phyloP scores from a whole-genome alignment of 139 green algal genomes.

The Ostreobium quekettii region DNA sequence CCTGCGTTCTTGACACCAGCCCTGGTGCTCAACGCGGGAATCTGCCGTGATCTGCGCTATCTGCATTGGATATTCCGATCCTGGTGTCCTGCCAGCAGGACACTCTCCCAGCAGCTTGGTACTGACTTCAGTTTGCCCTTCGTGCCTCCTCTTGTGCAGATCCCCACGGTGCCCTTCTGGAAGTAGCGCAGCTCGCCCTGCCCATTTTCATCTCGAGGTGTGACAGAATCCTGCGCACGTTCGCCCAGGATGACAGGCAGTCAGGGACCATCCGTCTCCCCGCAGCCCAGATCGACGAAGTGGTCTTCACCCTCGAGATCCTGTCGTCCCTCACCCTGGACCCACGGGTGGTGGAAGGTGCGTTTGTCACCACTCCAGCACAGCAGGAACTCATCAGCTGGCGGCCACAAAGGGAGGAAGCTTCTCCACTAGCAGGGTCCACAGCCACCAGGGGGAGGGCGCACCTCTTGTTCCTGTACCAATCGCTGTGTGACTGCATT shows the following conservation, averaged over 20 bases:
- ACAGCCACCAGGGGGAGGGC: neutral
- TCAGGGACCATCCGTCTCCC: neutral
- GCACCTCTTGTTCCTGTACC: constrained; percentile 52
- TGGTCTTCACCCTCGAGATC: constrained; percentile 32
- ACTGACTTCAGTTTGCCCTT: neutral
- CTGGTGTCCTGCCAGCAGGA: too few relatives aligned
- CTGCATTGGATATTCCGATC: too few relatives aligned
- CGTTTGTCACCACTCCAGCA: neutral
- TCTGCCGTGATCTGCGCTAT: too few relatives aligned
- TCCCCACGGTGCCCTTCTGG: constrained; percentile 1
- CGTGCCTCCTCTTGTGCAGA: constrained; percentile 10
- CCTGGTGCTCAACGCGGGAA: too few relatives aligned
- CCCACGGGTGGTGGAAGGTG: constrained; percentile 32
- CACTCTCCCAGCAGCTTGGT: neutral
- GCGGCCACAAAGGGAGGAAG: neutral
- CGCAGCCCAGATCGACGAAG: neutral
- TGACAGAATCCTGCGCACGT: constrained; percentile 39
- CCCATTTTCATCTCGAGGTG: constrained; percentile 56
- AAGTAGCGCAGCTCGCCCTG: constrained; percentile 54
- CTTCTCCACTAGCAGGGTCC: neutral
- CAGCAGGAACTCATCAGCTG: neutral
- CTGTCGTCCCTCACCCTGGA: constrained; percentile 34
- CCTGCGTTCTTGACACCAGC: too few relatives aligned
- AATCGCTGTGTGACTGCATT: constrained; percentile 31
- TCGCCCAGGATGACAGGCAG: constrained; percentile 21